Evolutionary conservation across 139 green algal species (phyloP), one percentile per base, ranked within the genome.

Genomic region (Eudorina sp.): DNA sequence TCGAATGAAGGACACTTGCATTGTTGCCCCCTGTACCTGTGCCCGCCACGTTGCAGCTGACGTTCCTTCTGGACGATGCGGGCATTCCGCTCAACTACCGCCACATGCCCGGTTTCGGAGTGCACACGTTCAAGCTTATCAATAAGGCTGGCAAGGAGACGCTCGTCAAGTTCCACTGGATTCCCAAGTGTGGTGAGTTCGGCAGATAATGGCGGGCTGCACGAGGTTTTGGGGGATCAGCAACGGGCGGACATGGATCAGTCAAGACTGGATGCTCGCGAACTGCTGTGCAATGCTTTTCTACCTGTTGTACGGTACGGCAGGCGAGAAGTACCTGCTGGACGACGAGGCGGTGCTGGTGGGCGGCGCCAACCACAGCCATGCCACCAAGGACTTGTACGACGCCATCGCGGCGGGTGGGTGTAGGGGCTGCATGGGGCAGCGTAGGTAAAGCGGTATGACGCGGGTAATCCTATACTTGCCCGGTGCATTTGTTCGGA

Each of bases 101-200:
- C 78, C 93, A 97, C 92, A 98, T 98, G 96, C 94, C 97, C 38
- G 97, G 97, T 83, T 99, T 99, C 94, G 97, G 97, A 18, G 97
- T 99, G 91, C 97, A 99, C 94, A 98, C 97, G 73, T 99, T 98
- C 92, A 95, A 95, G 87, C 92, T 99, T 45, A 80, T 99, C 41
- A 98, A 96, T 84, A 86, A 89, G 58, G 92, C 91, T 38, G 97
- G 97, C 90, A 93, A 87, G 75, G 95, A 97, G 89, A 98, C 95
- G 45, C 94, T 96, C 25, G 96, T 99, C 80, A 99, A 99, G 95
- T 99, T 99, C 95, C 97, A 99, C 95, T 99, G 97, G 97, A 96
- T 97, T 84, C 96, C 97, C 83, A 97, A 91, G 43, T 95, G 91
- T 76, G 96, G 95, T 95, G 84, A 75, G 79, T 34, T 0, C 11